These are phyloP conservation scores for Euphorbia pulcherrima DNA, from an alignment of 345 rosid species.

Conservation along the genomic window DNA sequence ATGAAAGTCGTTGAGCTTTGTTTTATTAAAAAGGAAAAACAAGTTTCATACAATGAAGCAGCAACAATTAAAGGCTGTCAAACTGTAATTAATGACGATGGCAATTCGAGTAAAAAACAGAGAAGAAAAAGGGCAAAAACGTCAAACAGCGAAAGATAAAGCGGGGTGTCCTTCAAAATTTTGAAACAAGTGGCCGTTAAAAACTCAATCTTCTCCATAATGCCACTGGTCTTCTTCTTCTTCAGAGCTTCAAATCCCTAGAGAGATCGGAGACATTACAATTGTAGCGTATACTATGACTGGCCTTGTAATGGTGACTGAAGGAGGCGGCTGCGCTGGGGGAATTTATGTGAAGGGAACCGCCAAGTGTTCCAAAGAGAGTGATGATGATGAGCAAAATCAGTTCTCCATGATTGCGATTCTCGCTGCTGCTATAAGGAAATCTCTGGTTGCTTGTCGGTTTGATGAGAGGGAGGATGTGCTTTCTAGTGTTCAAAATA, in stretches of 20 bases:
- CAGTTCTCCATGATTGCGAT: constrained; percentile 63
- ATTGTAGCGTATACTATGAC: constrained; percentile 43
- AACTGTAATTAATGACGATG: constrained; percentile 10
- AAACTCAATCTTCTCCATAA: constrained; percentile 21
- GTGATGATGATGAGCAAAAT: constrained; percentile 57
- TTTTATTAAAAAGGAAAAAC: too few species aligned
- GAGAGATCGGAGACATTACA: neutral
- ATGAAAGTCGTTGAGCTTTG: constrained; percentile 2
- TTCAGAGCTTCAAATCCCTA: neutral
- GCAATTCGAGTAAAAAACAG: constrained; percentile 19
- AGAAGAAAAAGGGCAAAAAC: neutral
- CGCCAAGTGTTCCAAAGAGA: constrained; percentile 25
- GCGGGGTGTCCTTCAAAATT: constrained; percentile 26
- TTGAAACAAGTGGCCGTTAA: constrained; percentile 76
- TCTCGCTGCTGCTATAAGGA: constrained; percentile 68
- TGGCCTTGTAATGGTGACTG: constrained; percentile 84
- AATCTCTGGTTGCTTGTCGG: constrained; percentile 79
- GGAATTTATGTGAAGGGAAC: constrained; percentile 32
- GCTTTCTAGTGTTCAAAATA: constrained; percentile 48
- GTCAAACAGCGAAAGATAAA: constrained; percentile 22
- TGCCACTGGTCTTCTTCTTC: constrained; percentile 24
- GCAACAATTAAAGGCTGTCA: neutral
- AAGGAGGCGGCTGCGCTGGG: constrained; percentile 68
- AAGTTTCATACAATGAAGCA: neutral
- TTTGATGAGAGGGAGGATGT: constrained; percentile 59